Evolutionary conservation across 768 basidiomycete genomes (phyloP), one percentile per base, ranked within the genome.

Genomic region (Asterophora lycoperdoides): DNA sequence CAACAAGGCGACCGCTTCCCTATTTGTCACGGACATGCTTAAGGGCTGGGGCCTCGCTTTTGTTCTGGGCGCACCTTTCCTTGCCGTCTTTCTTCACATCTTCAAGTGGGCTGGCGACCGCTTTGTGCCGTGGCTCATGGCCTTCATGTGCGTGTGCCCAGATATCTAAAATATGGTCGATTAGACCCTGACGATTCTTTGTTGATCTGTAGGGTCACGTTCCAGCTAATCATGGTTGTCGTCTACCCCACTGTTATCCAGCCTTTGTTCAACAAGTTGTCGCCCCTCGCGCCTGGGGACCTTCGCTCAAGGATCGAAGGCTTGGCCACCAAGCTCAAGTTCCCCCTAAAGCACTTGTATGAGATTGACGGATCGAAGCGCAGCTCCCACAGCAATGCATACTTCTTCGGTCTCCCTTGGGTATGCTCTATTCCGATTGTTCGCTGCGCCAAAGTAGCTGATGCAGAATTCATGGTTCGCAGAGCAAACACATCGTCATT

Each of bases 281-380:
- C 93, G 1, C 90, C 92, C 2, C 78, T 99, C 5, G 72, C 79
- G 0, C 72, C 78, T 11, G 89, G 91, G 28, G 85, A 89, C 17
- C 72, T 98, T 6, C 83, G 92, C 18, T 71, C 67, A 6, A 76
- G 90, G 33, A 89, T 94, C 33, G 90, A 95, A 59, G 61, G 66
- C 0, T 75, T 99, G 13, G 91, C 94, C 0, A 58, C 69, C 34
- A 85, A 84, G 60, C 84, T 98, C 59, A 82, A 85, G 49, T 99
- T 98, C 79, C 95, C 96, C 0, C 72, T 97, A 48, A 96, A 87
- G 61, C 87, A 94, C 65, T 66, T 99, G 44, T 98, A 95, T 64
- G 93, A 96, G 64, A 97, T 98, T 57, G 94, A 98, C 62, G 96
- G 96, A 23, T 93, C 89, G 30, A 96, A 96, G 72, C 83, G 95